phyloP scores from a whole-genome alignment of 2,329 filamentous ascomycete species.

The Xylariaceae sp. region DNA sequence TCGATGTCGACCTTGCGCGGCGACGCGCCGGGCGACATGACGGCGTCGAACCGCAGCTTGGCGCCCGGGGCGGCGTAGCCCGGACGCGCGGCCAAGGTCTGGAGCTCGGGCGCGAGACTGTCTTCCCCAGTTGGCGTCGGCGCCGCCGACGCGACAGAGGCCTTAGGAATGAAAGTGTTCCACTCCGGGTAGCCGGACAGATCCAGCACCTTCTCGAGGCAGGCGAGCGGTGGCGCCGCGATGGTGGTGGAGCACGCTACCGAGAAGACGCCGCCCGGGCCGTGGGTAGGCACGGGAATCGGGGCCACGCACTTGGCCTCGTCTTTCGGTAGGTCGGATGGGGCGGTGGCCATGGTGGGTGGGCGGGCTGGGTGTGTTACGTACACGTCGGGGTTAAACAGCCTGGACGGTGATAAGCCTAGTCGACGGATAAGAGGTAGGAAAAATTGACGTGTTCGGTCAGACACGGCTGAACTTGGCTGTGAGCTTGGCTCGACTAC shows the following conservation, averaged over 20 bases:
- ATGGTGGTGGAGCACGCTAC: constrained; percentile 21
- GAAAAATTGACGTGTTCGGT: no score
- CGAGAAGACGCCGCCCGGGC: constrained; percentile 20
- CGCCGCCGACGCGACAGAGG: background rate
- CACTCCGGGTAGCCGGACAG: constrained; percentile 15
- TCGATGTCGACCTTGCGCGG: constrained; percentile 22
- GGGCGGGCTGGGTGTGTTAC: background rate
- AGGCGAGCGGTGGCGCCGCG: constrained; percentile 5
- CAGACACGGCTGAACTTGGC: no score
- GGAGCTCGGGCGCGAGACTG: background rate
- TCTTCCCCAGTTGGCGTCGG: background rate
- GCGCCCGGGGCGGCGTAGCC: constrained; percentile 13
- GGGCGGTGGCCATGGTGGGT: constrained; percentile 17
- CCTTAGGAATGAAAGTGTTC: constrained; percentile 24
- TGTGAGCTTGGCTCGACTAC: no score
- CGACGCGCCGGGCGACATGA: constrained; percentile 14
- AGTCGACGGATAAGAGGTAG: no score
- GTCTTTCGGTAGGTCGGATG: constrained; percentile 17
- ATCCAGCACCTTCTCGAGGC: constrained; percentile 23
- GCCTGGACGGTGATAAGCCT: no score
- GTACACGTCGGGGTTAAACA: no score
- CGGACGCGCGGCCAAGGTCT: background rate
- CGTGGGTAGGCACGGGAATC: constrained; percentile 25
- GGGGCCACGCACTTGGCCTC: constrained; percentile 10
- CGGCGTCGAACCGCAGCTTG: constrained; percentile 17